phyloP scores from a whole-genome alignment of 106 monocot species.

The Allium cepa region DNA sequence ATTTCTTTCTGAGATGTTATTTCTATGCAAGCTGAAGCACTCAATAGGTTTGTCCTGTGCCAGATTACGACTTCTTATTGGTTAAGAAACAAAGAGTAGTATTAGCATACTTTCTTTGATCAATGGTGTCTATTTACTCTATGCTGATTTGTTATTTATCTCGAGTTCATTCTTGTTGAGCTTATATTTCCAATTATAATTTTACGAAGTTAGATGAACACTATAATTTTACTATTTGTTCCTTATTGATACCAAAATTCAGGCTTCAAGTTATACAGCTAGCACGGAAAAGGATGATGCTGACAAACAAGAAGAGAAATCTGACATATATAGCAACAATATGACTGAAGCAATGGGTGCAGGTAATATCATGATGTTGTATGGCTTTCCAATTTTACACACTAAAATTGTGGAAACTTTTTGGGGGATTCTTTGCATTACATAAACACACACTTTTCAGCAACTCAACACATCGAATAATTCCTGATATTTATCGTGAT shows the following conservation, averaged over 20 bases:
- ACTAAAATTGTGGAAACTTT: not conserved
- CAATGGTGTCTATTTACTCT: not conserved
- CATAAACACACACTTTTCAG: too few relatives aligned
- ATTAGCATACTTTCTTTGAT: not conserved
- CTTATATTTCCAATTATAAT: not conserved
- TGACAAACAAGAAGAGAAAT: constrained; percentile 50
- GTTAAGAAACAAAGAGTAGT: not conserved
- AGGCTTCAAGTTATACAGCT: constrained; percentile 50
- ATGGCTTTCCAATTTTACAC: not conserved
- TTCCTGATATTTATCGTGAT: constrained; percentile 10
- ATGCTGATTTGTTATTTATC: not conserved
- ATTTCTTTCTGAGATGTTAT: not conserved
- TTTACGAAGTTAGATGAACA: not conserved
- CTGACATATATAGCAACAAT: constrained; percentile 69
- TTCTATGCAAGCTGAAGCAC: not conserved
- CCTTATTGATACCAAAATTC: not conserved
- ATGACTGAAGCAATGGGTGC: constrained; percentile 99
- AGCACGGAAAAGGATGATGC: constrained; percentile 38
- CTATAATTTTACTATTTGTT: not conserved
- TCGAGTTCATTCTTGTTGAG: not conserved
- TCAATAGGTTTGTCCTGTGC: not conserved
- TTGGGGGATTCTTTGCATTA: not conserved
- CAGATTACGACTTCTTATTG: not conserved
- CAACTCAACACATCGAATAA: not conserved
- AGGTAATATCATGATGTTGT: constrained; percentile 37